A percentile compares a stretch with the other conserved stretches of the same genome.
Evolutionary conservation across 2,329 filamentous ascomycete species (phyloP).

Genomic region (Paradendryphiella salina): DNA sequence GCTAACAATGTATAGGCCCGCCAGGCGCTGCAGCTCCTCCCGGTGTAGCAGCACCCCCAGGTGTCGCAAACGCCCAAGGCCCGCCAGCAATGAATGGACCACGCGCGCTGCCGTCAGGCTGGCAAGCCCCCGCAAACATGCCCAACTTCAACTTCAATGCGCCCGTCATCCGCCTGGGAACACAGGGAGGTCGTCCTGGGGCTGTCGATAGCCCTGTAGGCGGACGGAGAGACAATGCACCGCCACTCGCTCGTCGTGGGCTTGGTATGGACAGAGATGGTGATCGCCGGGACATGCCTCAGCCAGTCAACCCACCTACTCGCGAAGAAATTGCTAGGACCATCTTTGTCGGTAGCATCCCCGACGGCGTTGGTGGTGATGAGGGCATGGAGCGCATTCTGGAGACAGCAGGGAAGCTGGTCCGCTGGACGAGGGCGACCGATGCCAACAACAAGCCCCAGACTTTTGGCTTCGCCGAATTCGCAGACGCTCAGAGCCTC

Average conservation of each 20-base stretch:
- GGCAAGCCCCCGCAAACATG: constrained; percentile 87
- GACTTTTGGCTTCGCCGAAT: constrained; percentile 94
- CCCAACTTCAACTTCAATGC: constrained; percentile 98
- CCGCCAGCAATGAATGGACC: constrained; percentile 76
- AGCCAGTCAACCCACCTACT: constrained; percentile 77
- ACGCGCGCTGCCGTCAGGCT: constrained; percentile 77
- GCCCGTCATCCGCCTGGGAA: constrained; percentile 90
- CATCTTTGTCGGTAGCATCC: constrained; percentile 85
- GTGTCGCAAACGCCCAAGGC: constrained; percentile 73
- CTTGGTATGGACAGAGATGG: constrained; percentile 63
- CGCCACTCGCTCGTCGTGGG: constrained; percentile 51
- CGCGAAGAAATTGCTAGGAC: constrained; percentile 90
- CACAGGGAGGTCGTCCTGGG: constrained; percentile 66
- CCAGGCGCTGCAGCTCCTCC: constrained; percentile 57
- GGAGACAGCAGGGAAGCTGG: constrained; percentile 73
- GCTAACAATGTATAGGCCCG: constrained; percentile 11
- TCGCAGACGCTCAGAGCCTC: constrained; percentile 86
- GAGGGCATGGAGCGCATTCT: constrained; percentile 79
- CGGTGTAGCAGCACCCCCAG: constrained; percentile 74
- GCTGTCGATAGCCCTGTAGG: constrained; percentile 49
- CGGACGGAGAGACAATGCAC: constrained; percentile 54
- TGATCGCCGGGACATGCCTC: constrained; percentile 66
- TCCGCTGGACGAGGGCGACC: constrained; percentile 80
- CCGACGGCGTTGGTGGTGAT: constrained; percentile 75
- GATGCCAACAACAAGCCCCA: constrained; percentile 80